A percentile compares a stretch with the other conserved stretches of the same genome.
phyloP scores from a whole-genome alignment of 106 monocot genomes.

The Allium cepa region DNA sequence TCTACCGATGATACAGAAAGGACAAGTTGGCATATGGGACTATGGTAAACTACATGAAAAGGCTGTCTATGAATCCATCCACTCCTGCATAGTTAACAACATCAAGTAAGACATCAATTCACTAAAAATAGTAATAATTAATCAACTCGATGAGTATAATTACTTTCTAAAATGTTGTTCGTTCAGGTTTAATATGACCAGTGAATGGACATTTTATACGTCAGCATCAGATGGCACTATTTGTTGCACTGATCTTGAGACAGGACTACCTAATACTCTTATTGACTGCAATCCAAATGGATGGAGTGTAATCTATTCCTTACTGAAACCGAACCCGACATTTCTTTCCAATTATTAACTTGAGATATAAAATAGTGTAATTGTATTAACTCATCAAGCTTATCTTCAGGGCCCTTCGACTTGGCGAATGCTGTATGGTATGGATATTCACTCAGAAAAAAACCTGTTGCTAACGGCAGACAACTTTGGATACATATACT shows the following conservation, averaged over 20 bases:
- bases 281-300: constrained; percentile 88
- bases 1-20: constrained; percentile 42
- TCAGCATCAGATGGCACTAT: constrained; percentile 92
- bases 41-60: constrained; percentile 76
- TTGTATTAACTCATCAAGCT: not conserved
- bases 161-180: not conserved
- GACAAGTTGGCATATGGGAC: constrained; percentile 88
- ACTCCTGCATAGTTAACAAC: constrained; percentile 88
- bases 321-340: not conserved
- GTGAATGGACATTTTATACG: constrained; percentile 58
- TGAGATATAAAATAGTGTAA: too few relatives aligned
- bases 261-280: constrained; percentile 51
- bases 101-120: constrained; percentile 58
- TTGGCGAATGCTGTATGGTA: constrained; percentile 92
- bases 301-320: constrained; percentile 66
- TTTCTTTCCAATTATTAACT: too few relatives aligned
- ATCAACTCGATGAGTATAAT: not conserved
- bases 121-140: not conserved
- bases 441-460: constrained; percentile 79
- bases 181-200: constrained; percentile 56
- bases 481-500: constrained; percentile 83
- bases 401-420: constrained; percentile 38
- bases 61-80: constrained; percentile 64
- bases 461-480: constrained; percentile 69
- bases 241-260: constrained; percentile 75